Conservation (phyloP, 202 grass and related monocot genomes). For the Setaria viridis region DNA sequence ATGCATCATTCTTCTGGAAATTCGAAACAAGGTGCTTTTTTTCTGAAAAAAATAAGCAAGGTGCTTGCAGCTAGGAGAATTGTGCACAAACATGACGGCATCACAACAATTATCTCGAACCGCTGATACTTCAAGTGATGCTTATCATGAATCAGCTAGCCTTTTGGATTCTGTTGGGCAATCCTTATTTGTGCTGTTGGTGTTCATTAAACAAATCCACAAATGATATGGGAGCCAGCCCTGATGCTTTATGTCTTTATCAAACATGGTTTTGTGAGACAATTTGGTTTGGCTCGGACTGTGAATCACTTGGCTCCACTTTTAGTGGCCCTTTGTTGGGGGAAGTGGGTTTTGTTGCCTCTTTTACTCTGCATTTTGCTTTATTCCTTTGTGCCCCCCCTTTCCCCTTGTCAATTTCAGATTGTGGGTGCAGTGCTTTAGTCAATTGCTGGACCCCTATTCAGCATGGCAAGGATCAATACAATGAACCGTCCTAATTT, state of each 20-base stretch:
- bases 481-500: slow-evolving; percentile 19
- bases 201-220: slow-evolving; percentile 19
- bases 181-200: slow-evolving; percentile 34
- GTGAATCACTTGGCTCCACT: slow-evolving; percentile 46
- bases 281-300: slow-evolving; percentile 54
- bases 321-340: slow-evolving; percentile 23
- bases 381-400: slow-evolving; percentile 41
- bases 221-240: slow-evolving; percentile 3
- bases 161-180: slow-evolving; percentile 25
- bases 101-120: not conserved
- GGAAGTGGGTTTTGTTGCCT: slow-evolving; percentile 34
- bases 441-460: slow-evolving; percentile 40
- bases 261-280: slow-evolving; percentile 22
- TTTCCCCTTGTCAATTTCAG: slow-evolving; percentile 39
- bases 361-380: slow-evolving; percentile 43
- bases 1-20: slow-evolving; percentile 11
- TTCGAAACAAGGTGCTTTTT: not conserved
- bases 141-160: not conserved
- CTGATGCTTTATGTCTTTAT: slow-evolving; percentile 36
- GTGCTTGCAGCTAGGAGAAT: too few species aligned
- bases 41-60: too few species aligned
- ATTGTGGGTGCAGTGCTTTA: slow-evolving; percentile 35
- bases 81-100: slow-evolving; percentile 12
- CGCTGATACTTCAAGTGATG: not conserved
- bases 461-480: slow-evolving; percentile 21